Evolutionary conservation across 495 filamentous ascomycete genomes (phyloP).

Genomic region (Aspergillus ellipticus): DNA sequence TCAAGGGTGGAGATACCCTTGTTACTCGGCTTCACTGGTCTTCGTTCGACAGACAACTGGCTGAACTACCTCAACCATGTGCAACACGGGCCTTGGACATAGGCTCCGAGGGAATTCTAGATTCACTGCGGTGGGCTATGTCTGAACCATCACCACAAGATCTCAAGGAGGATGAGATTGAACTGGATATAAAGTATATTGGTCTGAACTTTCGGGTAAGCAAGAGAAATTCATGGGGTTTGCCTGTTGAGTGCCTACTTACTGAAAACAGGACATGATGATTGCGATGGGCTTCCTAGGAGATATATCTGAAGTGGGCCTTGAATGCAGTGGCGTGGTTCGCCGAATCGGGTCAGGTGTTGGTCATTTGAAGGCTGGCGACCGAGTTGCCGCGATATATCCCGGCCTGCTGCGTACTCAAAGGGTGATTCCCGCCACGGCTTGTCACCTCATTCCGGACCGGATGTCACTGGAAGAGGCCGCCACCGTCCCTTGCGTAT

Average conservation of each 20-base stretch:
- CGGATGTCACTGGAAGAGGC: conserved; percentile 25
- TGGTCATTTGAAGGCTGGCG: conserved; percentile 28
- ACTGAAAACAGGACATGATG: conserved; percentile 31
- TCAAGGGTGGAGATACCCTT: conserved; percentile 20
- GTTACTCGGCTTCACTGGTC: conserved; percentile 24
- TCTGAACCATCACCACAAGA: too few species aligned
- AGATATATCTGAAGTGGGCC: not conserved
- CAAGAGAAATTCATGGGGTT: too few species aligned
- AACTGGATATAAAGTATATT: conserved; percentile 26
- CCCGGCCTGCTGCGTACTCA: not conserved
- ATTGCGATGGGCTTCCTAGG: conserved; percentile 25
- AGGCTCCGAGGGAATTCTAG: too few species aligned
- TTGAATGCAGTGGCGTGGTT: conserved; percentile 38
- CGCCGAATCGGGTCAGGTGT: conserved; percentile 34
- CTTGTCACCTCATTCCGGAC: conserved; percentile 20
- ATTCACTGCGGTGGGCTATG: too few species aligned
- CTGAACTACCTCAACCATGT: too few species aligned
- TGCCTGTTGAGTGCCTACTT: too few species aligned
- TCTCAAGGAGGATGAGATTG: conserved; percentile 19
- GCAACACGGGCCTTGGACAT: too few species aligned
- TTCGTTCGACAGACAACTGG: conserved; percentile 6
- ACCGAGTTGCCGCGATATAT: conserved; percentile 25
- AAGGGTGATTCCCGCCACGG: not conserved
- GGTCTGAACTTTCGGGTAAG: conserved; percentile 33
- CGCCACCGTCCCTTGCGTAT: conserved; percentile 39